A percentile compares a stretch with the other conserved stretches of the same genome.
These are phyloP conservation scores for Heliamphora exappendiculata DNA, from an alignment of 148 eudicot species.

Conservation along the genomic window DNA sequence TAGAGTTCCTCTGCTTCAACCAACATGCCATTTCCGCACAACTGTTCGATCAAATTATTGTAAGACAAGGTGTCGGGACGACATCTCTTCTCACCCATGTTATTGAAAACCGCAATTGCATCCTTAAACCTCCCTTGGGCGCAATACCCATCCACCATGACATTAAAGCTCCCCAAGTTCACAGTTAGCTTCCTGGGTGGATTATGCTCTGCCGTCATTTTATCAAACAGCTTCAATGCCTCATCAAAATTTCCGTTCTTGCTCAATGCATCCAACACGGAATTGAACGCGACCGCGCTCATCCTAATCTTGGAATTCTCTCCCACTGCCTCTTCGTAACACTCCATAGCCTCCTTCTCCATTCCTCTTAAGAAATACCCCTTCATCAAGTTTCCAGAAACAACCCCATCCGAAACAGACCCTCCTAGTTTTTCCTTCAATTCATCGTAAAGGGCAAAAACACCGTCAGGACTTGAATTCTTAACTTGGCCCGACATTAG, in stretches of 20 bases:
- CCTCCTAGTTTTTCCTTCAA: conserved; percentile 71
- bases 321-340: conserved; percentile 40
- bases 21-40: conserved; percentile 60
- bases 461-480: conserved; percentile 43
- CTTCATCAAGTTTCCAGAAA: conserved; percentile 74
- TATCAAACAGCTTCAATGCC: conserved; percentile 67
- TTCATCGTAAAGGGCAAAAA: conserved; percentile 64
- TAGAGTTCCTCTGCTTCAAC: conserved; percentile 75
- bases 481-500: conserved; percentile 70
- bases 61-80: conserved; percentile 74
- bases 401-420: conserved; percentile 46
- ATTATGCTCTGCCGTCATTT: conserved; percentile 60
- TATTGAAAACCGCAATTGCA: conserved; percentile 71
- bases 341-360: conserved; percentile 71
- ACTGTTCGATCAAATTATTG: conserved; percentile 64
- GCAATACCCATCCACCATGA: conserved; percentile 82
- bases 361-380: conserved; percentile 72
- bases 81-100: conserved; percentile 77
- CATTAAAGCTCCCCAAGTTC: conserved; percentile 83
- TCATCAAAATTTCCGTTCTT: conserved; percentile 76
- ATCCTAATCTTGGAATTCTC: conserved; percentile 54
- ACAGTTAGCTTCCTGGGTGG: conserved; percentile 59
- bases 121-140: conserved; percentile 48
- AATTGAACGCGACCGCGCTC: conserved; percentile 65
- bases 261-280: conserved; percentile 63